Conservation (phyloP, 2,329 filamentous ascomycete species). For the Fusarium illudens region DNA sequence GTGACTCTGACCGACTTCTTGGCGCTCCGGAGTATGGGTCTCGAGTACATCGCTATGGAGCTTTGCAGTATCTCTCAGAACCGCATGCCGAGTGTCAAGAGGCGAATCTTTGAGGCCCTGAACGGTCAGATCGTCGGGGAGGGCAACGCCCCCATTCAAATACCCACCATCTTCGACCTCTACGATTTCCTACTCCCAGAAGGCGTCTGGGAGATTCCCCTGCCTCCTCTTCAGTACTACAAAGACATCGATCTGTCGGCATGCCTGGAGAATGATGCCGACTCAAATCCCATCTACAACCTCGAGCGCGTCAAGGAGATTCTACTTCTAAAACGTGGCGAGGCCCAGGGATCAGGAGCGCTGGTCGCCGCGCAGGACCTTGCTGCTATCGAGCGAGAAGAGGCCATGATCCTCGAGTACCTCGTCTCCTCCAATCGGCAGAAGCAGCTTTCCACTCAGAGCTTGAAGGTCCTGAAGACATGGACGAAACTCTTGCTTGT, state of each 20-base stretch:
- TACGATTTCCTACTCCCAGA: constrained; percentile 82
- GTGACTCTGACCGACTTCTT: constrained; percentile 80
- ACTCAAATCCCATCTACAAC: constrained; percentile 70
- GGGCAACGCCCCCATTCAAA: constrained; percentile 70
- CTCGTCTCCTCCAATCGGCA: constrained; percentile 71
- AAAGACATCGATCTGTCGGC: constrained; percentile 71
- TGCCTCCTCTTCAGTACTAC: constrained; percentile 68
- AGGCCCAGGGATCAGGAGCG: constrained; percentile 60
- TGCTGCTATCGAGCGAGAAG: constrained; percentile 64
- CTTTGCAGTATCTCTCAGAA: constrained; percentile 79
- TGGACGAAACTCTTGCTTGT: constrained; percentile 89
- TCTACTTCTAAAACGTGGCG: constrained; percentile 73
- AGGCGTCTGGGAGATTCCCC: constrained; percentile 58
- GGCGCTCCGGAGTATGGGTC: constrained; percentile 75
- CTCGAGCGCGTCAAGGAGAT: constrained; percentile 77
- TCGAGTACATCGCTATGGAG: constrained; percentile 88
- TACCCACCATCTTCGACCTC: constrained; percentile 86
- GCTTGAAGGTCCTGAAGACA: constrained; percentile 75
- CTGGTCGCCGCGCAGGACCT: constrained; percentile 61
- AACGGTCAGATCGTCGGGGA: constrained; percentile 77
- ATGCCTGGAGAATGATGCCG: constrained; percentile 68
- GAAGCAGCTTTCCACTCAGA: constrained; percentile 62
- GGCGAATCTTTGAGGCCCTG: constrained; percentile 75
- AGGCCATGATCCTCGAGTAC: constrained; percentile 66
- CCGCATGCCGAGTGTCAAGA: constrained; percentile 74